Percentiles rank a stretch among this genome's conserved stretches.
phyloP scores from a whole-genome alignment of 208 protist species.

The Lotmaria passim region DNA sequence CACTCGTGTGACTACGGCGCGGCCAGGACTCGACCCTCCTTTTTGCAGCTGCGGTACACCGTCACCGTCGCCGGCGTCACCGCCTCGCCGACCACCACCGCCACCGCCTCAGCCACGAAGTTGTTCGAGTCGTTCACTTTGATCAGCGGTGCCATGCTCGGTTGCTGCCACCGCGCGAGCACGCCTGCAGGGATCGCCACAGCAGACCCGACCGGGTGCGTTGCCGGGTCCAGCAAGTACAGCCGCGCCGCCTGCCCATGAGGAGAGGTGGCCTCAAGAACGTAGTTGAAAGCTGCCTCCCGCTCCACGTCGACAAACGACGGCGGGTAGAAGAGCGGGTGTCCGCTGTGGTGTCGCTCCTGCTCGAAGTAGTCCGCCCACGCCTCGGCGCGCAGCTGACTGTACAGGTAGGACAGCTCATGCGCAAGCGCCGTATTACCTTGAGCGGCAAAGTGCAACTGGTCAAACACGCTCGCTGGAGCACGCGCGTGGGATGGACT shows the following conservation, averaged over 20 bases:
- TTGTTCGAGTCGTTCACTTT: slow-evolving; percentile 49
- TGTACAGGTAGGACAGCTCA: slow-evolving; percentile 34
- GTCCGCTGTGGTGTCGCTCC: slow-evolving; percentile 49
- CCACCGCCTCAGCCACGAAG: slow-evolving; percentile 47
- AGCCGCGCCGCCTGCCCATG: slow-evolving; percentile 62
- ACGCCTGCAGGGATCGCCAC: slow-evolving; percentile 46
- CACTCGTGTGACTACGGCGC: background rate
- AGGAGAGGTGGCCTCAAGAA: slow-evolving; percentile 50
- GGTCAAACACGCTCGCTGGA: background rate
- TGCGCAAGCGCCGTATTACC: slow-evolving; percentile 7
- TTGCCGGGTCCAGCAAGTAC: slow-evolving; percentile 46
- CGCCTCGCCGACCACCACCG: slow-evolving; percentile 19
- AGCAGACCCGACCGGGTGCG: slow-evolving; percentile 51
- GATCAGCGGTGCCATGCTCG: slow-evolving; percentile 29
- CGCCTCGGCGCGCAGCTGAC: slow-evolving; percentile 63
- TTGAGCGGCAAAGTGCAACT: background rate
- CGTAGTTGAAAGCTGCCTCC: slow-evolving; percentile 34
- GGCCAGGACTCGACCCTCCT: slow-evolving; percentile 5
- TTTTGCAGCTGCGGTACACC: slow-evolving; percentile 10
- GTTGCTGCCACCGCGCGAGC: slow-evolving; percentile 32
- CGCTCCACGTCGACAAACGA: slow-evolving; percentile 33
- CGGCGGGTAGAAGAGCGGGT: slow-evolving; percentile 45
- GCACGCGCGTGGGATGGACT: background rate
- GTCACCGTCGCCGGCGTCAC: slow-evolving; percentile 27
- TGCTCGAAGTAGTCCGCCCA: slow-evolving; percentile 71